phyloP scores from a whole-genome alignment of 169 alveolate species.

The Plasmodium vivax region DNA sequence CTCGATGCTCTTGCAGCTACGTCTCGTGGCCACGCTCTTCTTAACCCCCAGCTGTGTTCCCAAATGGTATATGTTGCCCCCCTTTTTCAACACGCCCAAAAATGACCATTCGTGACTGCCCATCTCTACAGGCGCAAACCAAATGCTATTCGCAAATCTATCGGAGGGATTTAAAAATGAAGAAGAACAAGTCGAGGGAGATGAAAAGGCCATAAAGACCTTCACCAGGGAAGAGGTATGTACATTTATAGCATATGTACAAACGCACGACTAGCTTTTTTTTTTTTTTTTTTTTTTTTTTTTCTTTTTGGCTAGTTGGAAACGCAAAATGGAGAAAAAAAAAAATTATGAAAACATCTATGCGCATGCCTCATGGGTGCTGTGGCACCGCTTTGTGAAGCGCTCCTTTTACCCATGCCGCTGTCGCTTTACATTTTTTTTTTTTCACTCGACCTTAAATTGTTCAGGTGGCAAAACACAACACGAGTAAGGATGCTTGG shows the following conservation, averaged over 20 bases:
- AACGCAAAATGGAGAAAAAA: background rate
- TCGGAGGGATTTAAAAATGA: constrained; percentile 27
- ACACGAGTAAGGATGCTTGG: constrained; percentile 83
- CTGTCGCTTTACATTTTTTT: too few relatives aligned
- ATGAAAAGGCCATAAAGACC: background rate
- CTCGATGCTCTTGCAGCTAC: background rate
- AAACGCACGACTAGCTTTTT: background rate
- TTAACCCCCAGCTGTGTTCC: background rate
- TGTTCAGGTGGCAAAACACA: constrained; percentile 78
- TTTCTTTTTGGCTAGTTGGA: background rate
- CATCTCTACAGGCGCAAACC: constrained; percentile 46
- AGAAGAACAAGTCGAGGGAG: background rate
- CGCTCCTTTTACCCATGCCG: background rate
- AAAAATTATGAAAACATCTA: background rate
- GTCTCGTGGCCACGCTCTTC: background rate
- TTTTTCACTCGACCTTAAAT: background rate
- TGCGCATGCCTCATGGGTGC: background rate
- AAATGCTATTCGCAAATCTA: constrained; percentile 13
- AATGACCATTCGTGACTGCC: background rate
- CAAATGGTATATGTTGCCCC: background rate
- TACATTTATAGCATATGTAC: background rate
- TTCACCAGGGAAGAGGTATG: constrained; percentile 70
- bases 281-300: too few relatives aligned
- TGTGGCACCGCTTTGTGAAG: background rate
- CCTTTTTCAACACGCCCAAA: background rate